phyloP scores from a whole-genome alignment of 169 alveolate genomes.

The Perkinsus marinus region DNA sequence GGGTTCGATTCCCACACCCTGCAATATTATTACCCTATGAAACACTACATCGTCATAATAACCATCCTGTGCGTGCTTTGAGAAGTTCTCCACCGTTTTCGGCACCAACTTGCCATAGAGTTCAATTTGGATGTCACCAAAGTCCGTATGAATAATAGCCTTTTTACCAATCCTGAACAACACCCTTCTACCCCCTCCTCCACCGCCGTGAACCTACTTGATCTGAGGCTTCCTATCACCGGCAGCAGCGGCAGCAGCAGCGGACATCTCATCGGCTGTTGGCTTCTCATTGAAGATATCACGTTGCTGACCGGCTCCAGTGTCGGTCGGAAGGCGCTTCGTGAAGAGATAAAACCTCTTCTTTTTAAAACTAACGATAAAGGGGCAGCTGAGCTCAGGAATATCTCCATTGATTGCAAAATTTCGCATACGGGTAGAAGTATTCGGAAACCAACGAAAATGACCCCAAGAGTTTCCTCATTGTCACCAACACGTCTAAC shows the following conservation, averaged over 20 bases:
- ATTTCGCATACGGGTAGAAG: no score
- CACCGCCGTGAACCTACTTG: background rate
- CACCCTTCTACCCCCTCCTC: slow-evolving; percentile 6
- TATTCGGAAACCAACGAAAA: no score
- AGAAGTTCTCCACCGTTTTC: slow-evolving; percentile 89
- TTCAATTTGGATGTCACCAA: slow-evolving; percentile 88
- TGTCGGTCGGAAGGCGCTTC: slow-evolving; percentile 68
- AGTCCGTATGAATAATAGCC: slow-evolving; percentile 88
- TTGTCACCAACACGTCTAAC: no score
- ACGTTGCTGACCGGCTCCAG: slow-evolving; percentile 63
- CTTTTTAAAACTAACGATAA: background rate
- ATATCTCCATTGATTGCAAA: no score
- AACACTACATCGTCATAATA: slow-evolving; percentile 60
- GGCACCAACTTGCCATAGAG: slow-evolving; percentile 70
- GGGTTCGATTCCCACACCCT: slow-evolving; percentile 12
- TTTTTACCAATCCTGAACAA: slow-evolving; percentile 38
- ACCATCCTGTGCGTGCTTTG: slow-evolving; percentile 82
- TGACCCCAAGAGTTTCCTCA: no score
- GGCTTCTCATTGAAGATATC: slow-evolving; percentile 79
- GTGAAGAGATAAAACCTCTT: slow-evolving; percentile 73
- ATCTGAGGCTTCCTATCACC: slow-evolving; percentile 22
- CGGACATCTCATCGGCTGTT: slow-evolving; percentile 24
- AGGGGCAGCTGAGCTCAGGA: no score
- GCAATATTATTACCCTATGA: slow-evolving; percentile 46
- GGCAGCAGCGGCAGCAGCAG: slow-evolving; percentile 16